Conservation (phyloP, 225 moss, liverwort and hornwort genomes). For the Neckera pumila region DNA sequence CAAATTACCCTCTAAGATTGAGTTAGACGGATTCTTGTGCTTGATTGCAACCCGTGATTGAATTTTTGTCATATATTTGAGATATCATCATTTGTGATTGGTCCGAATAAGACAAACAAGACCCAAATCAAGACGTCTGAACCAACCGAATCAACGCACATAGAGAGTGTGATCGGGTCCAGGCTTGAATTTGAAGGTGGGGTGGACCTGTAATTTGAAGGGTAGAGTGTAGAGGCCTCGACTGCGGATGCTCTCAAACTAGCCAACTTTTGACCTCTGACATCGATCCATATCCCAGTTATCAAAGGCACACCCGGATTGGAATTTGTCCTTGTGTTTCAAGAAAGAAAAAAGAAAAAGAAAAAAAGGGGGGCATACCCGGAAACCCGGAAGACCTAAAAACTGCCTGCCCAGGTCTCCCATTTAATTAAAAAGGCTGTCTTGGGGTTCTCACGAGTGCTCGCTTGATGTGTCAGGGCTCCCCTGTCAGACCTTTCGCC, state of each 20-base stretch:
- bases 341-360: no score
- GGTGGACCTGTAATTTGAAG: background rate
- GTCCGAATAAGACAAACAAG: background rate
- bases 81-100: background rate
- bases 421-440: background rate
- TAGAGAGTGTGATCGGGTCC: background rate
- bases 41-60: background rate
- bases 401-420: background rate
- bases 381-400: background rate
- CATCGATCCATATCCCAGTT: background rate
- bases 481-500: conserved; percentile 6
- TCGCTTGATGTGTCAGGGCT: background rate
- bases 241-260: background rate
- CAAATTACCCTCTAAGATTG: background rate
- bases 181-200: background rate
- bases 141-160: background rate
- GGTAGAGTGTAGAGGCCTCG: background rate
- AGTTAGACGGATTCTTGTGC: background rate
- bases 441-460: background rate
- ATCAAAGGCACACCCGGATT: background rate
- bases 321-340: no score
- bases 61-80: background rate
- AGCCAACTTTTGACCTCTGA: background rate
- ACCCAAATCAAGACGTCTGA: background rate
- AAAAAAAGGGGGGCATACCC: no score